phyloP scores from a whole-genome alignment of 1,139 yeast genomes.

The Taphrina communis region DNA sequence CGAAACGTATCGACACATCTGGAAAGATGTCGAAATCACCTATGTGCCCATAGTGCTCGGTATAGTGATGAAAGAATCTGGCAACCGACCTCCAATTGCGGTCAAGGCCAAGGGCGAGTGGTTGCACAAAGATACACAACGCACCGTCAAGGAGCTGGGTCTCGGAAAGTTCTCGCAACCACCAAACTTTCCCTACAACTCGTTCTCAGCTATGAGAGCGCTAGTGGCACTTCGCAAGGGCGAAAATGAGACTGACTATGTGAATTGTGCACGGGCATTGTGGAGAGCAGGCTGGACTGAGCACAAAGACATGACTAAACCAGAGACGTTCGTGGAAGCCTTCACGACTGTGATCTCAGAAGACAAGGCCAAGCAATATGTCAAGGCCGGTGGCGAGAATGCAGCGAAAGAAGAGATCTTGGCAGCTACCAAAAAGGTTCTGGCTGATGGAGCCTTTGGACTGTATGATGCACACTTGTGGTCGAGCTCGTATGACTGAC shows the following conservation, averaged over 20 bases:
- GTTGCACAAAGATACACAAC: slow-evolving; percentile 22
- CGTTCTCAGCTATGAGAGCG: slow-evolving; percentile 27
- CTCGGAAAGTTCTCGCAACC: slow-evolving; percentile 32
- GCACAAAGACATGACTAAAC: slow-evolving; percentile 35
- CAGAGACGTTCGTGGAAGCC: slow-evolving; percentile 22
- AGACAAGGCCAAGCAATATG: slow-evolving; percentile 24
- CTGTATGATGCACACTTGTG: slow-evolving; percentile 4
- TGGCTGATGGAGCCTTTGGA: slow-evolving; percentile 33
- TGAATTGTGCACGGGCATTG: slow-evolving; percentile 33
- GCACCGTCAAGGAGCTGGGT: slow-evolving; percentile 14
- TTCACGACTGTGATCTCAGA: slow-evolving; percentile 26
- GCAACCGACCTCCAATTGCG: slow-evolving; percentile 31
- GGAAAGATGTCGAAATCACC: slow-evolving; percentile 33
- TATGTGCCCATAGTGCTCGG: slow-evolving; percentile 25
- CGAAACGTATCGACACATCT: slow-evolving; percentile 28
- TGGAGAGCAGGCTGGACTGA: slow-evolving; percentile 38
- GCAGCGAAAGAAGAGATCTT: slow-evolving; percentile 21
- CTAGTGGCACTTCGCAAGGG: slow-evolving; percentile 20
- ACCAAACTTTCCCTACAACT: slow-evolving; percentile 34
- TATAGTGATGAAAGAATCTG: slow-evolving; percentile 34
- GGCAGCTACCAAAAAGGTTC: slow-evolving; percentile 23
- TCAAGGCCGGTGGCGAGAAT: slow-evolving; percentile 17
- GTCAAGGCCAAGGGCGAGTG: slow-evolving; percentile 26
- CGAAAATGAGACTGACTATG: slow-evolving; percentile 24
- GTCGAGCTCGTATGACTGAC: not conserved